Conservation (phyloP, 2,329 filamentous ascomycete genomes). For the Neofusicoccum parvum region DNA sequence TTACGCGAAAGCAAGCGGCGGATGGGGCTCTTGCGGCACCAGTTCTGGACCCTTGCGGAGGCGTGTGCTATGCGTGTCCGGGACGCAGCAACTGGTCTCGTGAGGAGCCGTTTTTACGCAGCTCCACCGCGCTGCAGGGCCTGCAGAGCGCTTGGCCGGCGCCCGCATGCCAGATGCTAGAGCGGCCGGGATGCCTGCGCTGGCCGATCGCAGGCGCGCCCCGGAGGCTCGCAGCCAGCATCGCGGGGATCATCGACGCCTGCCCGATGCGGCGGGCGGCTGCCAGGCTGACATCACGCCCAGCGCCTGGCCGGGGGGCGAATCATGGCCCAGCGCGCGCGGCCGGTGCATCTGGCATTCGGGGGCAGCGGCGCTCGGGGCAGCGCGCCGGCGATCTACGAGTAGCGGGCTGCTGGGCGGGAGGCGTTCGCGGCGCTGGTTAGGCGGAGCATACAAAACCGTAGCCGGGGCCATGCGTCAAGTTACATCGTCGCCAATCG, state of each 20-base stretch:
- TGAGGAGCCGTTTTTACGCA: not conserved
- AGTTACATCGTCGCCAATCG: slow-evolving; percentile 9
- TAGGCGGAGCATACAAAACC: not conserved
- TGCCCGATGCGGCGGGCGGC: slow-evolving; percentile 6
- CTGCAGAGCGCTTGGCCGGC: not conserved
- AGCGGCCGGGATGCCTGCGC: too few species aligned
- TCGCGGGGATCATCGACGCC: slow-evolving; percentile 8
- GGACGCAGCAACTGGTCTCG: slow-evolving; percentile 17
- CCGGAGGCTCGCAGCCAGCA: not conserved
- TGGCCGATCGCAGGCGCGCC: not conserved
- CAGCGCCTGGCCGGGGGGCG: not conserved
- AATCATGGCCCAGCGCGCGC: not conserved
- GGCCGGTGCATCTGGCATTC: slow-evolving; percentile 3
- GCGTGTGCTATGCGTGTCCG: not conserved
- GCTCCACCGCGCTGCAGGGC: slow-evolving; percentile 14
- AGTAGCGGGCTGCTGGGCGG: slow-evolving; percentile 1
- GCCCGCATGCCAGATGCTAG: too few species aligned
- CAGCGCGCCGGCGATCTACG: slow-evolving; percentile 1
- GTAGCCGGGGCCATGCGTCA: slow-evolving; percentile 1
- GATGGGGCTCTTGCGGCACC: slow-evolving; percentile 5
- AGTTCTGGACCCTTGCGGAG: slow-evolving; percentile 3
- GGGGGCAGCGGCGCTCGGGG: slow-evolving; percentile 7
- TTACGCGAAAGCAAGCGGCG: slow-evolving; percentile 10
- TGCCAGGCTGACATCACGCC: slow-evolving; percentile 2
- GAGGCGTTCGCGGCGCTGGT: not conserved